Conservation (phyloP, 106 monocot species). For the Phalaenopsis equestris region DNA sequence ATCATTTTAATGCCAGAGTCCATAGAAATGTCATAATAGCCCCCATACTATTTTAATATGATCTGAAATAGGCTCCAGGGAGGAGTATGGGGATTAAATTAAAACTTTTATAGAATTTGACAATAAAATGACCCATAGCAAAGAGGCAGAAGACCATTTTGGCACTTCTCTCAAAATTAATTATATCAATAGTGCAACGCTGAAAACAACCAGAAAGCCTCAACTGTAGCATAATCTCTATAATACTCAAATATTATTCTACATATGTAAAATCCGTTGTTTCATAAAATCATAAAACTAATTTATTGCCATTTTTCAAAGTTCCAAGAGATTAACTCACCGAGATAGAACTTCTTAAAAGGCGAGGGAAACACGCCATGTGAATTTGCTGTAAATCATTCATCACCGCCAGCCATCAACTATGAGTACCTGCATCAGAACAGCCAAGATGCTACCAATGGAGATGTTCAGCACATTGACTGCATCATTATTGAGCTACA, state of each 20-base stretch:
- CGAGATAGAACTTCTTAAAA: background rate
- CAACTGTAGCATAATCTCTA: background rate
- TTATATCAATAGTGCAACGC: background rate
- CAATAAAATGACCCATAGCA: too few species aligned
- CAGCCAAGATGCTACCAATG: conserved; percentile 64
- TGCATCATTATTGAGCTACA: conserved; percentile 81
- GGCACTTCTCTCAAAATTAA: background rate
- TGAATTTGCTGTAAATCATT: background rate
- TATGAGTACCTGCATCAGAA: conserved; percentile 63
- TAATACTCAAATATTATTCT: background rate
- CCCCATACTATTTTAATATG: too few species aligned
- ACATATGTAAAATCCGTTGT: background rate
- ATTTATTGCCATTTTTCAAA: background rate
- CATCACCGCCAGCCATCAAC: background rate
- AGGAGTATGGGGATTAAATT: too few species aligned
- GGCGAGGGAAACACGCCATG: background rate
- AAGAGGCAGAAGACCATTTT: too few species aligned
- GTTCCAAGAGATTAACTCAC: background rate
- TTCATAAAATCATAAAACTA: background rate
- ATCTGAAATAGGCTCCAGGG: too few species aligned
- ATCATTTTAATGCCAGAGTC: too few species aligned
- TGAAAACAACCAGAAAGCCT: background rate
- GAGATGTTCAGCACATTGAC: conserved; percentile 91
- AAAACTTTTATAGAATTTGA: too few species aligned
- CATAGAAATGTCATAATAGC: too few species aligned